Evolutionary conservation across 495 filamentous ascomycete genomes (phyloP), one percentile per base, ranked within the genome.

Genomic region (Annulohypoxylon bovei): DNA sequence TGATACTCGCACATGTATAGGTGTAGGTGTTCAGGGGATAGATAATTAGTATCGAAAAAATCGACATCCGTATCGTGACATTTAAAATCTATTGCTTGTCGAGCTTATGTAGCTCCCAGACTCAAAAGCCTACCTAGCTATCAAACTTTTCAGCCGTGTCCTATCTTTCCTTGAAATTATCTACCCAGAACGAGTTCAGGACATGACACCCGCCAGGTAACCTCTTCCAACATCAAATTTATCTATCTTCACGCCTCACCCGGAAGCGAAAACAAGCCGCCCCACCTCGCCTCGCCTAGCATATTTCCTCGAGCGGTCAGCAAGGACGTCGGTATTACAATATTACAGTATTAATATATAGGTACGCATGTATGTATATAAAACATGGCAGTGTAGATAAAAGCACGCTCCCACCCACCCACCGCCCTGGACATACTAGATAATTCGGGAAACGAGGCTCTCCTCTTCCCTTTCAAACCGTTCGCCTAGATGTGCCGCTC

Each of bases 241-340:
- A 30, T 40, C 0, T 37, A 53, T 62, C 50, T 46, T 50, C 46
- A 46, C 44, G 44, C 11, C 49, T 65, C 62, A 42, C 32, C 16
- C 25, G 14, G 30, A 39, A 65, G 54, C 55, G 23, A 67, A 67
- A 60, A 42, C 16, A 30, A 12, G 35, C 5, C 30, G 18, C 55
- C 46, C 11, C 25, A 16, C 14, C 44, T 32, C 33, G 18, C 33
- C 37, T 16, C 50, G 16, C 33, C 37, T 16, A 40, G 16, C 14
- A 35, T 9, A 35, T 22, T 3, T 16, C 16, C 5, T 11, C 12
- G 11, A 44, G 44, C 44, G 35, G 23, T 25, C 20, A 54, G 16
- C 37, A 7, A 60, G 47, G 23, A 25, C 28, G 37, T 35, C 64
- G 16, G 33, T 25, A 67, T 67, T 67, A 67, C 25, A 67, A 67